Evolutionary conservation across 306 rosid species (phyloP).

Genomic region (Macrotyloma uniflorum): DNA sequence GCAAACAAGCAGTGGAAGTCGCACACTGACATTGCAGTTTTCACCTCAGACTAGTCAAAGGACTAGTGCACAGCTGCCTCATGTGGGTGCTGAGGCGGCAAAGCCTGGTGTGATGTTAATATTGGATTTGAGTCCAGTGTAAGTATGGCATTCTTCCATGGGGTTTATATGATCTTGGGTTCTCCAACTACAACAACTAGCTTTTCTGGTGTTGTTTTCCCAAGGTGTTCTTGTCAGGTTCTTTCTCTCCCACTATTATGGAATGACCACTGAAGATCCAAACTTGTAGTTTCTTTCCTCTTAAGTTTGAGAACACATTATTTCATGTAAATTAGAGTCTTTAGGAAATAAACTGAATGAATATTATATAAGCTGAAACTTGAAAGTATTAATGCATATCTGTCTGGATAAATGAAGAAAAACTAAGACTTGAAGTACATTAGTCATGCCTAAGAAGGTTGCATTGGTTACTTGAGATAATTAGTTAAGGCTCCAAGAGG

Average conservation of each 20-base stretch:
- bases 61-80: background rate
- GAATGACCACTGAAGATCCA: background rate
- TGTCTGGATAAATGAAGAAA: slow-evolving; percentile 1
- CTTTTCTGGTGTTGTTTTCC: background rate
- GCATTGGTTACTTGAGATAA: slow-evolving; percentile 15
- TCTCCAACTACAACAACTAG: background rate
- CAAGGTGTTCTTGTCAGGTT: background rate
- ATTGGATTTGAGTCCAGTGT: background rate
- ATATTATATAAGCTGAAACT: background rate
- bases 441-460: slow-evolving; percentile 13
- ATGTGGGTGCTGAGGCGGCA: too few relatives aligned
- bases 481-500: slow-evolving; percentile 16
- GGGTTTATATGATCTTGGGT: background rate
- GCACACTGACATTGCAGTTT: background rate
- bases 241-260: background rate
- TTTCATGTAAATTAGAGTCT: background rate
- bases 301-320: background rate
- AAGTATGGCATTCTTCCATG: background rate
- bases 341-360: slow-evolving; percentile 1
- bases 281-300: background rate
- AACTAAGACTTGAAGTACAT: background rate
- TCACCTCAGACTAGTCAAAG: background rate
- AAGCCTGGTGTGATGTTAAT: background rate
- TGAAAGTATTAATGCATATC: background rate
- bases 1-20: background rate